Base-by-base conservation (phyloP, 768 basidiomycete genomes). In the Lactarius sanguifluus region DNA sequence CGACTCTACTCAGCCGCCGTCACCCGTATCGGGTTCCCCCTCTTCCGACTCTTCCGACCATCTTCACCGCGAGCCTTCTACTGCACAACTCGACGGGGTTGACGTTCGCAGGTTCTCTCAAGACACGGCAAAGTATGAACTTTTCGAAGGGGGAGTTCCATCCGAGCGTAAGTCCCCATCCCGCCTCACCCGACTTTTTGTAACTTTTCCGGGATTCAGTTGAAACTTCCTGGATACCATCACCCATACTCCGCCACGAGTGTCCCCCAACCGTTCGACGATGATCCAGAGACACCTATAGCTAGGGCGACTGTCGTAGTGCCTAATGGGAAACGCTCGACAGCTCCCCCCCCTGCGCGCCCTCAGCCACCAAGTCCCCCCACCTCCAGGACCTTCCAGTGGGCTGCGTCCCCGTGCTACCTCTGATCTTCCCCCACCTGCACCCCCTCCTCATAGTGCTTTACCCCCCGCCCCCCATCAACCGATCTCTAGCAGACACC, bases 341-440 rank as follows among this genome's bases (percentile, higher is more conserved):
- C 72, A 23, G 61, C 64, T 16, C 63, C 74, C 1, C 74, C 73
- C 12, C 70, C 70, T 28, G 60, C 70, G 2, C 71, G 71, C 12
- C 69, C 74, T 43, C 70, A 66, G 8, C 68, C 72, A 13, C 67
- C 74, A 32, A 70, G 68, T 20, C 60, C 72, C 72, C 16, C 65
- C 66, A 55, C 64, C 71, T 4, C 54, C 70, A 28, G 70, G 60
- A 13, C 18, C 41, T 30, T 30, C 57, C 40, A 23, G 54, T 32
- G 61, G 45, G 32, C 28, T 77, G 47, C 81, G 86, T 66, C 81
- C 87, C 43, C 77, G 83, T 64, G 82, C 88, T 64, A 75, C 80
- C 50, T 86, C 90, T 63, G 81, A 80, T 12, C 82, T 91, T 43
- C 87, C 88, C 6, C 88, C 88, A 13, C 81, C 85, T 52, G 82